Conservation (phyloP, 169 alveolate species). For the Eimeria necatrix region DNA sequence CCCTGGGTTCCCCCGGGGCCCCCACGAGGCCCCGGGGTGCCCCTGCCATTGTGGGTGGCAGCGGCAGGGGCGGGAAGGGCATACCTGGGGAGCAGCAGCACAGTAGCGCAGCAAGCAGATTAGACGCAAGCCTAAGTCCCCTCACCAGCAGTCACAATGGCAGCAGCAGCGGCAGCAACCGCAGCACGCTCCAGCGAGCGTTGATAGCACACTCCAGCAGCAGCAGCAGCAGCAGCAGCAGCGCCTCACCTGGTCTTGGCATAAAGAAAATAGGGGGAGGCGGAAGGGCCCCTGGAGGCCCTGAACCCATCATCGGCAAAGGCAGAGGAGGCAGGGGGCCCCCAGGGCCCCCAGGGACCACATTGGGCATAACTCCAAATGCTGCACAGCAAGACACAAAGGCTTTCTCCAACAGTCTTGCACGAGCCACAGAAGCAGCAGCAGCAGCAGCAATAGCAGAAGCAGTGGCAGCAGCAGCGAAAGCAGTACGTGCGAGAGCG, state of each 20-base stretch:
- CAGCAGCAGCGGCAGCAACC: slow-evolving; percentile 33
- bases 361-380: not conserved
- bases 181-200: not conserved
- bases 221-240: slow-evolving; percentile 18
- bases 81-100: slow-evolving; percentile 9
- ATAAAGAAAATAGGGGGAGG: slow-evolving; percentile 30
- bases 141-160: not conserved
- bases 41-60: slow-evolving; percentile 41
- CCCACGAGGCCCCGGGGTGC: slow-evolving; percentile 47
- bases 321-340: slow-evolving; percentile 57
- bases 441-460: not conserved
- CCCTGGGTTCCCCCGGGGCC: slow-evolving; percentile 26
- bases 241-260: slow-evolving; percentile 16
- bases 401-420: not conserved
- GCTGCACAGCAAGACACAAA: slow-evolving; percentile 7
- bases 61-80: slow-evolving; percentile 76
- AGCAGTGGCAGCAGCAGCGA: not conserved
- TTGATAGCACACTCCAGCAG: not conserved
- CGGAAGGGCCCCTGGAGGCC: slow-evolving; percentile 26
- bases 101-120: not conserved
- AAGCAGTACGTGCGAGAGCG: not conserved
- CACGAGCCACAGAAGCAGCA: slow-evolving; percentile 26
- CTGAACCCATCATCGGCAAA: slow-evolving; percentile 5
- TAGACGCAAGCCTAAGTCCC: not conserved
- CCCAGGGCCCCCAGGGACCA: slow-evolving; percentile 55